These are phyloP conservation scores for Exophiala sp. DNA, from an alignment of 2,329 filamentous ascomycete genomes.

Conservation along the genomic window DNA sequence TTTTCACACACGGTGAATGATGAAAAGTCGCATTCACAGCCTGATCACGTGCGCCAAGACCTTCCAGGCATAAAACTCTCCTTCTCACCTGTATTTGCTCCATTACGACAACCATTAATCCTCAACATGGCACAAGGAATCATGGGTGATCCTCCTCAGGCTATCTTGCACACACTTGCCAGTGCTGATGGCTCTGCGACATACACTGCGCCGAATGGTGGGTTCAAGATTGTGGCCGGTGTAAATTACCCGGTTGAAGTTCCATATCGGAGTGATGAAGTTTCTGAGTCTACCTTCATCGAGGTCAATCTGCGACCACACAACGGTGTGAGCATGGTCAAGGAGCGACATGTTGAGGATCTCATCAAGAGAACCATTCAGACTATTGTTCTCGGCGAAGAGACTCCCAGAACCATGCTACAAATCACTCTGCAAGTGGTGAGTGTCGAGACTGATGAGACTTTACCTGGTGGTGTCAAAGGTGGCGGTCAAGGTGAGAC, in stretches of 20 bases:
- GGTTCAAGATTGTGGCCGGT: slow-evolving; percentile 77
- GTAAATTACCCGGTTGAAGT: slow-evolving; percentile 95
- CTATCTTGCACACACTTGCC: slow-evolving; percentile 19
- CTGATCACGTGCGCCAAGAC: background rate
- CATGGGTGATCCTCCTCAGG: slow-evolving; percentile 16
- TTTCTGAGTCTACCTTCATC: slow-evolving; percentile 83
- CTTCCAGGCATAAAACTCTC: background rate
- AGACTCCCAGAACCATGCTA: slow-evolving; percentile 42
- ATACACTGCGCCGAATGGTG: slow-evolving; percentile 51
- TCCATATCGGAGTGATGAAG: slow-evolving; percentile 73
- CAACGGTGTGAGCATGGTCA: slow-evolving; percentile 77
- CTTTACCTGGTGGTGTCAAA: slow-evolving; percentile 29
- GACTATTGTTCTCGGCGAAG: slow-evolving; percentile 41
- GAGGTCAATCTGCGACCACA: slow-evolving; percentile 88
- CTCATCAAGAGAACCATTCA: slow-evolving; percentile 38
- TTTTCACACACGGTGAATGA: background rate
- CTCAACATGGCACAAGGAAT: slow-evolving; percentile 9
- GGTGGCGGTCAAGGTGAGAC: slow-evolving; percentile 26
- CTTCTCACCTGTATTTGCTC: background rate
- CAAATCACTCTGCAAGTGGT: slow-evolving; percentile 43
- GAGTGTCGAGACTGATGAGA: slow-evolving; percentile 31
- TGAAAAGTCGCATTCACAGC: background rate
- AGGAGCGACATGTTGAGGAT: slow-evolving; percentile 76
- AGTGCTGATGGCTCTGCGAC: slow-evolving; percentile 26
- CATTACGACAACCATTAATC: background rate